phyloP scores from a whole-genome alignment of 176 grass and related monocot genomes.

The Eleusine coracana region DNA sequence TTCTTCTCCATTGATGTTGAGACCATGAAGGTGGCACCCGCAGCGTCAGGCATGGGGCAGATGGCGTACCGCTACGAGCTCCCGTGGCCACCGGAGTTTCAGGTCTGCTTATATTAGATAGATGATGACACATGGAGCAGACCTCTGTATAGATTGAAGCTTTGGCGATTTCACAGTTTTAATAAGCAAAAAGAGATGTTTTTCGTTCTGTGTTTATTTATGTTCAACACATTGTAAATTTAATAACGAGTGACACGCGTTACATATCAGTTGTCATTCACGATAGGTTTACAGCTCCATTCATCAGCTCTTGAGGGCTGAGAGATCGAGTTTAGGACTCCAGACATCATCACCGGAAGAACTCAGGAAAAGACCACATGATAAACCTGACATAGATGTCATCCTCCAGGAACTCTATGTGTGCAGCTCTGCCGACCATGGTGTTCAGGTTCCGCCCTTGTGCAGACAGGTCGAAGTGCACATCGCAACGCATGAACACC shows the following conservation, averaged over 20 bases:
- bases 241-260: background rate
- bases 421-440: constrained; percentile 78
- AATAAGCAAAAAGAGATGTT: too few species aligned
- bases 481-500: constrained; percentile 85
- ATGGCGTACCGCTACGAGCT: too few species aligned
- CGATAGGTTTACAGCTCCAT: background rate
- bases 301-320: background rate
- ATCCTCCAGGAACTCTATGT: constrained; percentile 87
- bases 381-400: constrained; percentile 77
- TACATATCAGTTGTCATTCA: background rate
- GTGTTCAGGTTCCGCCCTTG: constrained; percentile 76
- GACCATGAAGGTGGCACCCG: too few species aligned
- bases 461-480: constrained; percentile 68
- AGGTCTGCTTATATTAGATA: too few species aligned
- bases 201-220: too few species aligned
- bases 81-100: too few species aligned
- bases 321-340: background rate
- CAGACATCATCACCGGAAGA: constrained; percentile 55
- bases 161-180: too few species aligned
- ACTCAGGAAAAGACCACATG: constrained; percentile 87
- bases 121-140: too few species aligned
- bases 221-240: too few species aligned
- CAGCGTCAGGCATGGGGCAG: too few species aligned
- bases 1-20: too few species aligned
- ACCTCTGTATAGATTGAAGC: too few species aligned